Percentiles rank a stretch among this genome's conserved stretches.
Evolutionary conservation across 495 filamentous ascomycete genomes (phyloP).

Genomic region (Talaromyces stipitatus): DNA sequence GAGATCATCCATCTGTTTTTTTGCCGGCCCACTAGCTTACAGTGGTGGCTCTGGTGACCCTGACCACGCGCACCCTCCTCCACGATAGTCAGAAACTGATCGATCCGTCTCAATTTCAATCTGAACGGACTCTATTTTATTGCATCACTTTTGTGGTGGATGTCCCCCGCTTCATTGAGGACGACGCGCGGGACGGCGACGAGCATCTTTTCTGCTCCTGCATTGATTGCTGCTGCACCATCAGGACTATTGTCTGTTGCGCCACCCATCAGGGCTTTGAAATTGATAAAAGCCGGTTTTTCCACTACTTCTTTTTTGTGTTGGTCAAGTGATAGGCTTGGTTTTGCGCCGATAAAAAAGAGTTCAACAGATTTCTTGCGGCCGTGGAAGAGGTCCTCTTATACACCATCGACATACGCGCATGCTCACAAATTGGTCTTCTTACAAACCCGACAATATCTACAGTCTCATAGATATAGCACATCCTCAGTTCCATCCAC

Average conservation of each 20-base stretch:
- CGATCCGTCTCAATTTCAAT: not conserved
- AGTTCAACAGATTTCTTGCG: not conserved
- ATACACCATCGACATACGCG: not conserved
- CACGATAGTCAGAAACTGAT: not conserved
- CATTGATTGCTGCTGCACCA: not conserved
- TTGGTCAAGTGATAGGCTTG: not conserved
- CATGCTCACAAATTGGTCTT: not conserved
- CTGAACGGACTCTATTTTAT: not conserved
- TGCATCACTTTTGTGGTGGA: not conserved
- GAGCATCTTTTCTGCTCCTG: constrained; percentile 8
- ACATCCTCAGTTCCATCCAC: constrained; percentile 2
- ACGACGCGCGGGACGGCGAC: constrained; percentile 1
- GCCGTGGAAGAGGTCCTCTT: not conserved
- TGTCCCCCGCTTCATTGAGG: constrained; percentile 1
- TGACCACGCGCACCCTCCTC: not conserved
- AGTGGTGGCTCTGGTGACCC: constrained; percentile 11
- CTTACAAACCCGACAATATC: not conserved
- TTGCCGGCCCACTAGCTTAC: not conserved
- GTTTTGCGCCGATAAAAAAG: too few relatives aligned
- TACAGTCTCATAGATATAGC: not conserved
- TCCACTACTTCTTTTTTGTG: not conserved
- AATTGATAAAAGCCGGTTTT: not conserved
- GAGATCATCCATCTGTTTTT: not conserved
- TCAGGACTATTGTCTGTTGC: not conserved
- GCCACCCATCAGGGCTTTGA: not conserved